These are phyloP conservation scores for Kwoniella dejecticola DNA, from an alignment of 768 basidiomycete species.

Conservation along the genomic window DNA sequence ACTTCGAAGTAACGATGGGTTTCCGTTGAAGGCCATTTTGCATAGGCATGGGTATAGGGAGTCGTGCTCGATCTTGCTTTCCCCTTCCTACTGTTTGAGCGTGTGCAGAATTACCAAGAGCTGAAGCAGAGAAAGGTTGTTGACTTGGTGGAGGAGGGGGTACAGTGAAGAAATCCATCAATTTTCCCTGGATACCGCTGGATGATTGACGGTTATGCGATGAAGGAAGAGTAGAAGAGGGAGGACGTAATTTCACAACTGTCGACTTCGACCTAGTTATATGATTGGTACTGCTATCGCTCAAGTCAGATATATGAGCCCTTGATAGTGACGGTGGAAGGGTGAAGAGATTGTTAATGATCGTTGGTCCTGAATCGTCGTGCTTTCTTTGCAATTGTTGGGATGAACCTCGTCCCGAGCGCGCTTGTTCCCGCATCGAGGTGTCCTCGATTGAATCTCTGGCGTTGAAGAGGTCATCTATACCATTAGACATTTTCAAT, in stretches of 20 bases:
- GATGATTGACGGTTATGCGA: background rate
- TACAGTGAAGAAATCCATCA: constrained; percentile 38
- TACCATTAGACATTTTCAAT: no score
- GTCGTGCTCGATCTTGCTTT: background rate
- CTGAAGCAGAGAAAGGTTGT: background rate
- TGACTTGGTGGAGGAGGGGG: constrained; percentile 34
- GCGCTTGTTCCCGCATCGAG: no score
- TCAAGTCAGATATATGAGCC: background rate
- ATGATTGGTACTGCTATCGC: background rate
- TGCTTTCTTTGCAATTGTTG: background rate
- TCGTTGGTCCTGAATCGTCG: constrained; percentile 4
- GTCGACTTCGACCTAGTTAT: constrained; percentile 22
- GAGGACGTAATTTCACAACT: constrained; percentile 30
- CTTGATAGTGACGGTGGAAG: constrained; percentile 22
- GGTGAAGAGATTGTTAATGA: constrained; percentile 24
- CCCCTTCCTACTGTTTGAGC: background rate
- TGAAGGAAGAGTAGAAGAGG: background rate
- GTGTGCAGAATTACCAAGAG: no score
- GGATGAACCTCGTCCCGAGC: no score
- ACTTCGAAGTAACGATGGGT: no score
- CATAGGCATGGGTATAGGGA: constrained; percentile 2
- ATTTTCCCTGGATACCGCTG: constrained; percentile 21
- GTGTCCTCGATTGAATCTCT: background rate
- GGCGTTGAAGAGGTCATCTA: no score
- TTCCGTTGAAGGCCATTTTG: no score